Evolutionary conservation across 2,329 filamentous ascomycete genomes (phyloP).

Genomic region (Pseudophaeomoniella oleicola): DNA sequence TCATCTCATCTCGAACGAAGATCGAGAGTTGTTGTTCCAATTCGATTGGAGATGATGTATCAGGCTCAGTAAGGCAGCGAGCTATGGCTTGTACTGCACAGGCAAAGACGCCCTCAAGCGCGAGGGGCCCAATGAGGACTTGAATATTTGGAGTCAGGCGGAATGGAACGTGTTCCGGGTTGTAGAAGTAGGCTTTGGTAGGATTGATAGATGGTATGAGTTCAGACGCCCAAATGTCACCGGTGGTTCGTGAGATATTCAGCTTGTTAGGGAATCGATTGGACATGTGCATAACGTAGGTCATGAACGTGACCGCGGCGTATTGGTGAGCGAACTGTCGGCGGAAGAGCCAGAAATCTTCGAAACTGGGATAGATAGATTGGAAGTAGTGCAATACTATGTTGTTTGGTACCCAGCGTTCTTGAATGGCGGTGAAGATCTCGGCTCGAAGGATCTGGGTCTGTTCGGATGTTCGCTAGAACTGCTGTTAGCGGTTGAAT

Average conservation of each 20-base stretch:
- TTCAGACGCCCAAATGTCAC: conserved; percentile 93
- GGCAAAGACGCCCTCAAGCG: conserved; percentile 92
- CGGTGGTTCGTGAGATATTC: conserved; percentile 71
- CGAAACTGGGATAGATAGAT: conserved; percentile 69
- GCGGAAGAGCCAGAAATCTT: conserved; percentile 97
- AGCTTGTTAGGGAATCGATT: conserved; percentile 93
- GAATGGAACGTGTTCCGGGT: conserved; percentile 92
- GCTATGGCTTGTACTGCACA: conserved; percentile 93
- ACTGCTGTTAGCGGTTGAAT: conserved; percentile 14
- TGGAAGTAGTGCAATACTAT: conserved; percentile 84
- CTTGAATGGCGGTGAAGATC: conserved; percentile 87
- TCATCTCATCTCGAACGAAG: conserved; percentile 95
- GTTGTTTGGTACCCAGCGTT: conserved; percentile 76
- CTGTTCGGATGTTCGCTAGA: conserved; percentile 44
- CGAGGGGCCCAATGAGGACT: conserved; percentile 86
- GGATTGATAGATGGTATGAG: conserved; percentile 79
- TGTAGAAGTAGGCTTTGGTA: conserved; percentile 79
- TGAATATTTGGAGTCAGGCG: conserved; percentile 92
- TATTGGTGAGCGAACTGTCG: conserved; percentile 94
- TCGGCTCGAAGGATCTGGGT: conserved; percentile 63
- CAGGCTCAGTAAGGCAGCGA: conserved; percentile 78
- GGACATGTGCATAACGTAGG: conserved; percentile 94
- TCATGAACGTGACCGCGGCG: conserved; percentile 92
- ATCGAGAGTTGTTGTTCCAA: conserved; percentile 90
- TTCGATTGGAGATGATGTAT: conserved; percentile 40